Evolutionary conservation across 202 grass and related monocot species (phyloP).

Genomic region (Zoysia matrella): DNA sequence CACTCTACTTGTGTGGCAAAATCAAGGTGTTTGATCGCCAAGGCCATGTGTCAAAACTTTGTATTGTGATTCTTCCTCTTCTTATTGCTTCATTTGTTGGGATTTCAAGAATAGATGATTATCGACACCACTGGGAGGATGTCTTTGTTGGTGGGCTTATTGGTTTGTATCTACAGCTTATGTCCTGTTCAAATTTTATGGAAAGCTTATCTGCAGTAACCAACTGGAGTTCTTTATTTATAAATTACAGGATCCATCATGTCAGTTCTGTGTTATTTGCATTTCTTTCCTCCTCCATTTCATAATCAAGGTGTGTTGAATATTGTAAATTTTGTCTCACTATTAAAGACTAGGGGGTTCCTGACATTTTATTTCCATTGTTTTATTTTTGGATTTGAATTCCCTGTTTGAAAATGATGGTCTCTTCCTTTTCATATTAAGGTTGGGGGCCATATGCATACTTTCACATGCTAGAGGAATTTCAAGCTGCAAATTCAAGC

Average conservation of each 20-base stretch:
- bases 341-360: background rate
- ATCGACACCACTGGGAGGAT: slow-evolving; percentile 88
- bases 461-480: slow-evolving; percentile 66
- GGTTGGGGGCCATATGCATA: slow-evolving; percentile 70
- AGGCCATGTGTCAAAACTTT: slow-evolving; percentile 82
- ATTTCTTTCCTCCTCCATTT: slow-evolving; percentile 76
- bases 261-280: slow-evolving; percentile 67
- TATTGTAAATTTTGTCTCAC: background rate
- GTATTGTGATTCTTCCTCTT: slow-evolving; percentile 76
- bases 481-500: slow-evolving; percentile 31
- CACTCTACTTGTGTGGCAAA: slow-evolving; percentile 79
- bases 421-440: slow-evolving; percentile 10
- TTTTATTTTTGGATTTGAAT: background rate
- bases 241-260: slow-evolving; percentile 54
- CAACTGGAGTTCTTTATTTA: background rate
- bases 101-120: slow-evolving; percentile 81
- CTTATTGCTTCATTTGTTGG: slow-evolving; percentile 71
- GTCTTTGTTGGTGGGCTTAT: slow-evolving; percentile 70
- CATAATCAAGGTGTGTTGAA: slow-evolving; percentile 64
- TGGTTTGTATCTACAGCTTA: slow-evolving; percentile 42
- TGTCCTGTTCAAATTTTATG: background rate
- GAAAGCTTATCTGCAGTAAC: background rate
- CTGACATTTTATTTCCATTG: background rate
- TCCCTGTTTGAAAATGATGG: background rate
- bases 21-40: slow-evolving; percentile 65